Base-by-base conservation (phyloP, 2,329 filamentous ascomycete genomes). In the Trichoderma sp. region DNA sequence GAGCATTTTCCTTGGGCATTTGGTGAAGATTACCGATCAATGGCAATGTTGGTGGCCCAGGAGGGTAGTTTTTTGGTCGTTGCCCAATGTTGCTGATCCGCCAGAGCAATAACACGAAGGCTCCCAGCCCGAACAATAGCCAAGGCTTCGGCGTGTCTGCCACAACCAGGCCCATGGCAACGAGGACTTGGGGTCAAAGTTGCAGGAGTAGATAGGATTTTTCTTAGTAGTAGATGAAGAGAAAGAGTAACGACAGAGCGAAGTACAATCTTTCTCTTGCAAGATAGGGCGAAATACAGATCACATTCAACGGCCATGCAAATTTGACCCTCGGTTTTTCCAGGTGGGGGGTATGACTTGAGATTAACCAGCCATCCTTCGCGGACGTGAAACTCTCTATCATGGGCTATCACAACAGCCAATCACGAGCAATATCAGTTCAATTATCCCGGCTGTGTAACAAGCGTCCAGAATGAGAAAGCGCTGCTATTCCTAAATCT, bases 1-100 rank as follows among this genome's bases (percentile, higher is more conserved):
- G 56, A 2, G 54, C 35, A 60, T 66, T 50, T 15, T 48, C 52
- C 32, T 37, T 59, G 12, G 53, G 52, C 42, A 66, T 60, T 34
- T 37, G 64, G 32, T 66, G 64, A 22, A 66, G 52, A 12, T 66
- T 66, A 4, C 64, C 64, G 9, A 66, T 58, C 2, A 66, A 35
- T 5, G 64, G 64, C 22, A 66, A n/a, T 12, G 54, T 66, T 3
- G 64, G 54, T 5, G 64, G 64, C 1, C 64, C 64, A 37, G 64
- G 64, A 37, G 64, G 64, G 5, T 52, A 66, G 37, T 60, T 52
- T n/a, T 29, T 50, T n/a, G 64, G 64, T 22, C 64, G 37, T 19
- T 39, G 56, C 29, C 64, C 64, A 10, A 60, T 35, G 27, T 22
- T 60, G 61, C 19, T 45, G n/a, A 64, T 35, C 6, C 19, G 61